Evolutionary conservation across 2,329 filamentous ascomycete species (phyloP).

Genomic region (Trichoderma sp.): DNA sequence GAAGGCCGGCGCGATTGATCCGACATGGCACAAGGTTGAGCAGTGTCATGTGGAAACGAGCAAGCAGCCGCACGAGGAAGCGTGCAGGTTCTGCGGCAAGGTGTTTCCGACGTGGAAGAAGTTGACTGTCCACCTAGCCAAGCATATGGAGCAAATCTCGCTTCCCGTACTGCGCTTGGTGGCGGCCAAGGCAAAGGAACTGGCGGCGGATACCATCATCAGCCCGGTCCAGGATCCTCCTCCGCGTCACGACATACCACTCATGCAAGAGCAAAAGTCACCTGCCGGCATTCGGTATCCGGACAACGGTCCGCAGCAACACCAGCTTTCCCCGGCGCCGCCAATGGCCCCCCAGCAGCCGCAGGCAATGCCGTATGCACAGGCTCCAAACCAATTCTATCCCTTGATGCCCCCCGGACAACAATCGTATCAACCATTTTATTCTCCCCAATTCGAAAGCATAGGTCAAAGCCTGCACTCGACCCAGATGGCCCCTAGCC

Average conservation of each 20-base stretch:
- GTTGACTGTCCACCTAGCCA: constrained; percentile 85
- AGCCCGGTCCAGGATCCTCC: constrained; percentile 62
- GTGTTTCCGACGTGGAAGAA: constrained; percentile 86
- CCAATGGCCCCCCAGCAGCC: constrained; percentile 18
- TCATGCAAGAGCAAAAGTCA: constrained; percentile 27
- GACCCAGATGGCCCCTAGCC: constrained; percentile 25
- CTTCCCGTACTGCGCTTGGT: constrained; percentile 70
- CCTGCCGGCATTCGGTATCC: constrained; percentile 22
- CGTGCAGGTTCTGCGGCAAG: constrained; percentile 84
- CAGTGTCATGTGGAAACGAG: constrained; percentile 68
- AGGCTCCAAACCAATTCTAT: constrained; percentile 26
- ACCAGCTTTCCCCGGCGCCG: background rate
- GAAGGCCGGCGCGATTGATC: constrained; percentile 54
- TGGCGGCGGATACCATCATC: constrained; percentile 62
- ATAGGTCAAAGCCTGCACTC: constrained; percentile 30
- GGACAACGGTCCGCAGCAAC: constrained; percentile 8
- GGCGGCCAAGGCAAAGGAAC: constrained; percentile 42
- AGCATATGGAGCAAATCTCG: constrained; percentile 91
- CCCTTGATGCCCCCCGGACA: constrained; percentile 27
- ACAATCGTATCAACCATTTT: constrained; percentile 30
- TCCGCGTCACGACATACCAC: constrained; percentile 35
- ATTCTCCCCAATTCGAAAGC: constrained; percentile 28
- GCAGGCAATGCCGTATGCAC: background rate
- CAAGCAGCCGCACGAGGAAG: constrained; percentile 66
- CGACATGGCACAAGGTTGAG: constrained; percentile 75